Evolutionary conservation across 306 rosid genomes (phyloP), one percentile per base, ranked within the genome.

Genomic region (Alnus rubra): DNA sequence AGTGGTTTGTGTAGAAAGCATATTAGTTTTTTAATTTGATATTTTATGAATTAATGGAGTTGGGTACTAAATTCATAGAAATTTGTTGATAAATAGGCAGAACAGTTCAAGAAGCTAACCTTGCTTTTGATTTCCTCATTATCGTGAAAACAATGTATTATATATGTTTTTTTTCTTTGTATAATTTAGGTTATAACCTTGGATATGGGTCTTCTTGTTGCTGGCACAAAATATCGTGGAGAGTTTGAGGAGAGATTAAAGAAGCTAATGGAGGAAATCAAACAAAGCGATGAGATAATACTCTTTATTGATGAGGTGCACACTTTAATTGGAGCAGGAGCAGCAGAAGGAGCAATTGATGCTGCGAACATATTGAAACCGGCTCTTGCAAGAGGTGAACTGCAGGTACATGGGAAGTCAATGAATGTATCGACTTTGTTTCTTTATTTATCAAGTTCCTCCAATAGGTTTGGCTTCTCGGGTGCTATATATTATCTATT

Each of bases 161-260:
- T 31, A 71, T 23, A 13, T 71, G n/a, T 50, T 23, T 71, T 30
- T 23, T 49, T 5, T 71, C 28, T 60, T 58, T 77, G 54, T 62
- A 45, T 76, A 47, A 39, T 83, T 72, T 84, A 94, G 98, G 98
- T 94, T 75, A 90, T 94, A 74, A 94, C 98, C 77, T 87, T 94
- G 78, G 98, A 94, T 82, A 94, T 94, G 98, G 98, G 98, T 73
- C 94, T 94, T 73, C 97, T 94, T 50, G 98, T 94, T 11, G 98
- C 98, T 54, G 98, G 98, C 77, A 94, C 98, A 69, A 94, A 94
- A 84, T 94, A 94, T 76, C 98, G 98, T 90, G 98, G 98, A 81
- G 98, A 94, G 87, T 94, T 92, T 81, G 98, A 94, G 86, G 98
- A 94, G 84, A 89, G 98, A 64, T 74, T 94, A 62, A 94, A 94